Evolutionary conservation across 768 basidiomycete species (phyloP), one percentile per base, ranked within the genome.

Genomic region (Podaxis sp.): DNA sequence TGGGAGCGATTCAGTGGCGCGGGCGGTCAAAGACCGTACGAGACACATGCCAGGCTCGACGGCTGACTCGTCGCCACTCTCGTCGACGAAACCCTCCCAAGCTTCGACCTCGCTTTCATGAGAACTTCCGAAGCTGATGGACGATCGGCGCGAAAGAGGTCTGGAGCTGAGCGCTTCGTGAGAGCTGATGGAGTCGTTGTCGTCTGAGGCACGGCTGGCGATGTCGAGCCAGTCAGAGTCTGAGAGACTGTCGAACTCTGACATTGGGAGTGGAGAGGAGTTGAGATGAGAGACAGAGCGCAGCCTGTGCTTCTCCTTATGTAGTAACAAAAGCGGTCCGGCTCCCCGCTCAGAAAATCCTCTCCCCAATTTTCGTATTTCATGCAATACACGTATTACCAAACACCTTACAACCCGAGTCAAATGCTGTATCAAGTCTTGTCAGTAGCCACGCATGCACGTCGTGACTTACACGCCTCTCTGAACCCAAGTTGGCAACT

Each of bases 161-260:
- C 78, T 74, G 46, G 81, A 82, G 62, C 66, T 71, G 62, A 71
- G 70, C 70, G 81, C 82, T 67, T 85, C 85, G 71, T 74, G 84
- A 79, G 85, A 84, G 65, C 76, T 82, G 69, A 85, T 72, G 58
- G 88, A 89, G 68, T 88, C 87, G 71, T 83, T 84, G 74, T 87
- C 84, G 68, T 88, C 88, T 37, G 88, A 89, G 57, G 84, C 84
- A 65, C 82, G 83, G 70, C 81, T 86, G 32, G 87, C 76, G 65
- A 92, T 81, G 67, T 91, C 90, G 68, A 90, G 86, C 90, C 90
- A 92, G 72, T 92, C 90, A 32, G 88, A 90, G 76, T 92, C 90
- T 40, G 89, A 91, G 63, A 84, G 72, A 63, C 72, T 82, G 70
- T 88, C 89, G 64, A 79, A 69, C 70, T 90, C 89, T 66, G 87